Base-by-base conservation (phyloP, 495 filamentous ascomycete genomes). In the Penicillium goetzii region DNA sequence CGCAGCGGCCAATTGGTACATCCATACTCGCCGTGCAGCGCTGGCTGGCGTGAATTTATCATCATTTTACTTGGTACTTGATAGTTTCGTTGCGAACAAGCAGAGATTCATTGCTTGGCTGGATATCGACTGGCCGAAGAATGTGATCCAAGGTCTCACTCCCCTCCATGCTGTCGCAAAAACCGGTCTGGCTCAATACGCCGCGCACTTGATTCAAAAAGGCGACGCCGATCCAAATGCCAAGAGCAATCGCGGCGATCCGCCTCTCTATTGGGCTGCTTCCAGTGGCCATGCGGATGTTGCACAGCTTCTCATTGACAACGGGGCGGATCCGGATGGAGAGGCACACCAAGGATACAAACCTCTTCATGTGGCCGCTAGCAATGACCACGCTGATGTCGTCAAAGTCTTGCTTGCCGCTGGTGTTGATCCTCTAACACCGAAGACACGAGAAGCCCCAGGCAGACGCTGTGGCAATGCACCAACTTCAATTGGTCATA, bases 321-420 rank as follows among this genome's bases (percentile, higher is more conserved):
- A 59, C 56, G 73, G 71, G 3, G 69, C 68, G 15, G 56, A 69
- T 17, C 52, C 64, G 5, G 64, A 71, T 56, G 49, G 14, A 32
- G 49, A 68, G 23, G 64, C 64, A 14, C 28, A 58, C 21, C 12
- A 53, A 47, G 72, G 74, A 55, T 49, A 59, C 9, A 68, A 66
- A 43, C 72, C 73, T 7, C 49, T 78, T 26, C 74, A 79, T 59
- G 15, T 58, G 21, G 76, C 74, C 43, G 73, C 72, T 12, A 56
- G 15, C 15, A 30, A 59, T 3, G 70, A 72, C 19, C 68, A 65
- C 25, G 32, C 49, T 17, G 64, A 66, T 10, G 64, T 70, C 17
- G 65, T 73, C 23, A 65, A 51, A 40, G 47, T 60, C 25, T 51
- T 77, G 32, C 64, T 77, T 41, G 53, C 56, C 21, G 69, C 70